A percentile compares a stretch with the other conserved stretches of the same genome.
These are phyloP conservation scores for Escovopsis sp. DNA, from an alignment of 2,329 filamentous ascomycete genomes.

Conservation along the genomic window DNA sequence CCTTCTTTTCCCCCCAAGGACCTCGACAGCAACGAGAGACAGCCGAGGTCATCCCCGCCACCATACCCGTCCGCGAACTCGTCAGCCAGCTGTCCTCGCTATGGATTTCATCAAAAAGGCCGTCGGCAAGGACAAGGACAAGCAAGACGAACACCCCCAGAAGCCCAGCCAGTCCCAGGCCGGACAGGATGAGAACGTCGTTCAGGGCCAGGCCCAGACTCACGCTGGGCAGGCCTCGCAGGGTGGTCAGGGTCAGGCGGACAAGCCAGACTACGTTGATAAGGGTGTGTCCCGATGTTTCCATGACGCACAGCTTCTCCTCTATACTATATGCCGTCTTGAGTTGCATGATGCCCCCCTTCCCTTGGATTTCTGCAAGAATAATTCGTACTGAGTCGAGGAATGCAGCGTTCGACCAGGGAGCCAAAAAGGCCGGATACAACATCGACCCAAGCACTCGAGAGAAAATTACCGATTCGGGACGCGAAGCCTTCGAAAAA, in stretches of 20 bases:
- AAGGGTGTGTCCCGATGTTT: constrained; percentile 14
- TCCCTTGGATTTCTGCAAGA: too few species aligned
- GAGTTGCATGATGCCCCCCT: neutral
- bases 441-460: constrained; percentile 11
- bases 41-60: too few species aligned
- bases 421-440: constrained; percentile 12
- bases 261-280: constrained; percentile 8
- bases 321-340: too few species aligned
- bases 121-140: constrained; percentile 3
- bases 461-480: constrained; percentile 16
- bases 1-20: too few species aligned
- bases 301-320: too few species aligned
- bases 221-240: neutral
- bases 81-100: too few species aligned
- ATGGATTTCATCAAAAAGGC: constrained; percentile 10
- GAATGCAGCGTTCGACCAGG: constrained; percentile 9
- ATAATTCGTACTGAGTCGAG: neutral
- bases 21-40: too few species aligned
- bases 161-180: neutral
- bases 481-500: constrained; percentile 13
- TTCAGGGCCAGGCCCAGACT: neutral
- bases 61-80: too few species aligned
- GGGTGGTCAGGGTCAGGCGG: constrained; percentile 1
- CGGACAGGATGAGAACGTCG: neutral
- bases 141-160: neutral